These are phyloP conservation scores for Ganoderma meredithae DNA, from an alignment of 1,284 basidiomycete species.

Conservation along the genomic window DNA sequence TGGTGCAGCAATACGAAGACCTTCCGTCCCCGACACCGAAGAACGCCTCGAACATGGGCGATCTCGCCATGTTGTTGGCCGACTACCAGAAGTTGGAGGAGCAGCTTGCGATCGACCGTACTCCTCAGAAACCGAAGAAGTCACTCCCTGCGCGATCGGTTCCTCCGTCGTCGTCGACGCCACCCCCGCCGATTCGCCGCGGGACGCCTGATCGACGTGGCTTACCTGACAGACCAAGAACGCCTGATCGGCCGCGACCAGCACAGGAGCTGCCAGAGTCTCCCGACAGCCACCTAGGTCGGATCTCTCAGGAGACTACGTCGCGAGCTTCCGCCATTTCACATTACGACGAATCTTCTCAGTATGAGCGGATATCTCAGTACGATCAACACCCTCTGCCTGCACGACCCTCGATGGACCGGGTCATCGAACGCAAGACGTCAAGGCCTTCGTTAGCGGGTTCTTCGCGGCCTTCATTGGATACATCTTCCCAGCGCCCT, in stretches of 20 bases:
- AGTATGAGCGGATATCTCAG: slow-evolving; percentile 14
- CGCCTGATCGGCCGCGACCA: slow-evolving; percentile 25
- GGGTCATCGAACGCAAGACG: slow-evolving; percentile 20
- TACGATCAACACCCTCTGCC: slow-evolving; percentile 23
- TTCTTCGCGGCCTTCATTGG: slow-evolving; percentile 12
- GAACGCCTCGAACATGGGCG: slow-evolving; percentile 37
- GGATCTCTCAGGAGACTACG: slow-evolving; percentile 22
- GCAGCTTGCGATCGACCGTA: slow-evolving; percentile 33
- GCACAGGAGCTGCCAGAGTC: slow-evolving; percentile 33
- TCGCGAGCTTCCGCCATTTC: slow-evolving; percentile 14
- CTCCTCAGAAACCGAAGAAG: slow-evolving; percentile 36
- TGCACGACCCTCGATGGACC: slow-evolving; percentile 23
- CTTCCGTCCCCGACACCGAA: slow-evolving; percentile 26
- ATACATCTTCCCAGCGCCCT: slow-evolving; percentile 13
- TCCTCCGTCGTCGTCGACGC: slow-evolving; percentile 13
- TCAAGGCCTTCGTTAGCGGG: slow-evolving; percentile 16
- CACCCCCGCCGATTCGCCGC: slow-evolving; percentile 17
- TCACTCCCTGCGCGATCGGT: slow-evolving; percentile 16
- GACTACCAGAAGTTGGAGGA: slow-evolving; percentile 41
- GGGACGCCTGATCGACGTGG: slow-evolving; percentile 17
- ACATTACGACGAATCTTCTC: slow-evolving; percentile 8
- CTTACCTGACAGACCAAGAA: slow-evolving; percentile 20
- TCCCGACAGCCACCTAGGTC: slow-evolving; percentile 24
- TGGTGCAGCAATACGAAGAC: slow-evolving; percentile 25
- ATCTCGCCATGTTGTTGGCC: slow-evolving; percentile 39